Percentiles rank a stretch among this genome's conserved stretches.
Evolutionary conservation across 2,329 filamentous ascomycete species (phyloP).

Genomic region (Lasiodiplodia hormozganensis): DNA sequence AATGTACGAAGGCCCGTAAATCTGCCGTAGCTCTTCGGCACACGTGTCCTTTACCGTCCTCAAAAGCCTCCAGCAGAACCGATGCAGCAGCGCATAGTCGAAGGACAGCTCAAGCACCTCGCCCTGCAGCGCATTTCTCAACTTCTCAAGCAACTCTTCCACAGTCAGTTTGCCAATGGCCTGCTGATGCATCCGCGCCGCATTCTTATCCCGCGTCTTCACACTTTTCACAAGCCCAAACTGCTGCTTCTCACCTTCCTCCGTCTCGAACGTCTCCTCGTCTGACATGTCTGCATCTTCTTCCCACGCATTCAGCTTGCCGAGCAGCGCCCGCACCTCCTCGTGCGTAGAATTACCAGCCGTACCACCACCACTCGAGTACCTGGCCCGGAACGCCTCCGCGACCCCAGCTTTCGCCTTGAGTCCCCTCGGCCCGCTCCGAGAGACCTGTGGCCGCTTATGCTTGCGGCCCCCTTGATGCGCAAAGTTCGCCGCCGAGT

Average conservation of each 20-base stretch:
- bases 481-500: constrained; percentile 37
- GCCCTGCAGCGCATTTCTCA: constrained; percentile 45
- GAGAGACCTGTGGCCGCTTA: constrained; percentile 35
- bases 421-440: constrained; percentile 41
- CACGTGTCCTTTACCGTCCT: constrained; percentile 41
- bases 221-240: not conserved
- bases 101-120: constrained; percentile 50
- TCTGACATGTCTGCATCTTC: constrained; percentile 32
- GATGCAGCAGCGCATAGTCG: constrained; percentile 53
- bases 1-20: constrained; percentile 47
- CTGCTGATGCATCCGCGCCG: not conserved
- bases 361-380: constrained; percentile 22
- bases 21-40: constrained; percentile 40
- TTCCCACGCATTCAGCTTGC: constrained; percentile 34
- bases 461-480: constrained; percentile 22
- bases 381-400: constrained; percentile 44
- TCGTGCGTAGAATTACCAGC: constrained; percentile 42
- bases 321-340: constrained; percentile 47
- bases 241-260: not conserved
- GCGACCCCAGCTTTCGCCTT: constrained; percentile 42
- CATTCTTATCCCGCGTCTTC: not conserved
- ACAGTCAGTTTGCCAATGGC: constrained; percentile 24
- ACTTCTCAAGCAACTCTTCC: constrained; percentile 40
- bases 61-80: constrained; percentile 50
- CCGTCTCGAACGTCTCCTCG: not conserved